These are phyloP conservation scores for Strobilomyces confusus DNA, from an alignment of 768 basidiomycete species.

Conservation along the genomic window DNA sequence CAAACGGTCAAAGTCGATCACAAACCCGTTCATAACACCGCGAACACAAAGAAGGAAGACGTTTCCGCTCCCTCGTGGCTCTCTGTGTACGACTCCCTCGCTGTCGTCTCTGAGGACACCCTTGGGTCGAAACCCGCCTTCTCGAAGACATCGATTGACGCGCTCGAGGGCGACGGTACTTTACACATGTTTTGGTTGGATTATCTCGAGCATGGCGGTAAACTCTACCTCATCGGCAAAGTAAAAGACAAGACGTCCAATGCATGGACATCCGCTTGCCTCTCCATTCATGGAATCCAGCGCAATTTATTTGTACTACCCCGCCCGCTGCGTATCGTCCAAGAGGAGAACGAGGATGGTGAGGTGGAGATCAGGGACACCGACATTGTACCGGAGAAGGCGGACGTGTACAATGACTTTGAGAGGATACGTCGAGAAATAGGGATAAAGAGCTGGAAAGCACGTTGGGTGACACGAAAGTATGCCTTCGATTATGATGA, in stretches of 20 bases:
- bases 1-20: slow-evolving; percentile 4
- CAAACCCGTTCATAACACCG: slow-evolving; percentile 8
- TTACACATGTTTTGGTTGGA: slow-evolving; percentile 96
- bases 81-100: slow-evolving; percentile 68
- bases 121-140: slow-evolving; percentile 43
- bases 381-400: slow-evolving; percentile 63
- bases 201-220: slow-evolving; percentile 82
- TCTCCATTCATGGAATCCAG: slow-evolving; percentile 80
- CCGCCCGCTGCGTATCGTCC: slow-evolving; percentile 54
- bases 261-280: slow-evolving; percentile 78
- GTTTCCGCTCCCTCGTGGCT: slow-evolving; percentile 61
- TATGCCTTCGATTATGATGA: slow-evolving; percentile 84
- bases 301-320: slow-evolving; percentile 91
- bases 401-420: slow-evolving; percentile 81
- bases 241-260: slow-evolving; percentile 68
- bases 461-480: slow-evolving; percentile 81
- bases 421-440: slow-evolving; percentile 69
- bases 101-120: slow-evolving; percentile 56
- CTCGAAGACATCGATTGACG: slow-evolving; percentile 44
- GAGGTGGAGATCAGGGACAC: slow-evolving; percentile 51
- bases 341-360: slow-evolving; percentile 30
- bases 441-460: slow-evolving; percentile 72
- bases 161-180: slow-evolving; percentile 79
- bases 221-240: slow-evolving; percentile 88
- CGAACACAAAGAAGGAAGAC: slow-evolving; percentile 39